Percentiles rank a stretch among this genome's conserved stretches.
Evolutionary conservation across 352 stramenopile species (phyloP).

Genomic region (Phytophthora pseudosyringae): DNA sequence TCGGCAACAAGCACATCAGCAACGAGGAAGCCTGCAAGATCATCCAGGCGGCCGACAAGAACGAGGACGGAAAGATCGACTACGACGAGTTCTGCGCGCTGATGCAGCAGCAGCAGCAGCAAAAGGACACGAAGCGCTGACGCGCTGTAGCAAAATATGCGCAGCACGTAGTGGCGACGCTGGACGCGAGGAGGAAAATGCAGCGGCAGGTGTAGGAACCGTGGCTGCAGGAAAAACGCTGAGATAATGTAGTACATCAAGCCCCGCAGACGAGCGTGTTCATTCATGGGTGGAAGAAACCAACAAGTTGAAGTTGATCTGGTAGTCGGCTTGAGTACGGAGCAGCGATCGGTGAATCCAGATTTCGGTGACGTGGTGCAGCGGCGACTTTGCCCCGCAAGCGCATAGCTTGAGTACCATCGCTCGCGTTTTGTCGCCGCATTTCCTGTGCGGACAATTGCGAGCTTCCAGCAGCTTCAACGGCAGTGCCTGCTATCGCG

Average conservation of each 20-base stretch:
- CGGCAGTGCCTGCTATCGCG: not conserved
- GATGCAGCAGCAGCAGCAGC: constrained; percentile 48
- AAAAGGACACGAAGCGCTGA: constrained; percentile 14
- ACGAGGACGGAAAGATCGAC: constrained; percentile 88
- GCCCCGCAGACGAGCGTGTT: not conserved
- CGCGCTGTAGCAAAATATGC: not conserved
- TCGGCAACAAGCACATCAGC: constrained; percentile 61
- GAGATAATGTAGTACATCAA: not conserved
- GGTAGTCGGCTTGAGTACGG: not conserved
- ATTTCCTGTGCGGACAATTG: not conserved
- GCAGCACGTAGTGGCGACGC: not conserved
- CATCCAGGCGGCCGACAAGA: constrained; percentile 76
- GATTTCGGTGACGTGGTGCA: not conserved
- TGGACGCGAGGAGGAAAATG: not conserved
- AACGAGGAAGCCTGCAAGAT: constrained; percentile 61
- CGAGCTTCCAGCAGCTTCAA: constrained; percentile 3
- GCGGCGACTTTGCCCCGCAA: not conserved
- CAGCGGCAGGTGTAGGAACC: not conserved
- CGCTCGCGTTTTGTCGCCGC: not conserved
- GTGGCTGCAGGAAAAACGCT: not conserved
- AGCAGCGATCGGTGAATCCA: not conserved
- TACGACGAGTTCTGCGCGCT: constrained; percentile 84
- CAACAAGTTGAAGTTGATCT: not conserved
- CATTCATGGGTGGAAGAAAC: too few species aligned
- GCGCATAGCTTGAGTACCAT: not conserved